Evolutionary conservation across 2,329 filamentous ascomycete genomes (phyloP).

Genomic region (Xylaria polymorpha): DNA sequence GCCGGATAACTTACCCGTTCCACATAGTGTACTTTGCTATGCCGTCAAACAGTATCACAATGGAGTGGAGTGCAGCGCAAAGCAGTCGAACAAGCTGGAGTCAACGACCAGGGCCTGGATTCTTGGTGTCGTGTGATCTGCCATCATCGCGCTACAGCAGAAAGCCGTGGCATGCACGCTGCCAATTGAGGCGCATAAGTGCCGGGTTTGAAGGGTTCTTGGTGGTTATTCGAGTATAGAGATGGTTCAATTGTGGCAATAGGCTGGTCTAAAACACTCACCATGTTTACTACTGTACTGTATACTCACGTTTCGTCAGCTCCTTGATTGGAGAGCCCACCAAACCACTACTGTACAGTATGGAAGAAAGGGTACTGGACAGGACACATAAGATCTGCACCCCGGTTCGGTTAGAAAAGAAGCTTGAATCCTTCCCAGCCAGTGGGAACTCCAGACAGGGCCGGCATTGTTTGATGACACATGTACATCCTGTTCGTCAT

Average conservation of each 20-base stretch:
- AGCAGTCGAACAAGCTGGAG: constrained; percentile 11
- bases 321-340: not conserved
- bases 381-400: constrained; percentile 34
- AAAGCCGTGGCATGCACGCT: constrained; percentile 29
- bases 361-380: constrained; percentile 14
- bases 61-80: constrained; percentile 20
- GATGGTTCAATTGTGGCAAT: not conserved
- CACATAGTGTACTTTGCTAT: constrained; percentile 11
- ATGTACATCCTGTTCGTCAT: constrained; percentile 38
- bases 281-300: not conserved
- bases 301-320: constrained; percentile 22
- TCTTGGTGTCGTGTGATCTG: constrained; percentile 36
- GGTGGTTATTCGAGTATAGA: not conserved
- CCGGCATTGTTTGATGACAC: constrained; percentile 37
- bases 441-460: constrained; percentile 35
- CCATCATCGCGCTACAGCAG: constrained; percentile 26
- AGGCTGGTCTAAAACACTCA: not conserved
- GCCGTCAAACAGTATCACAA: constrained; percentile 17
- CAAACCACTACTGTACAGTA: not conserved
- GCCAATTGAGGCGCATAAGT: not conserved
- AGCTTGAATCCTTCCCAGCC: constrained; percentile 42
- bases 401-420: constrained; percentile 38
- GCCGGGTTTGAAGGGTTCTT: not conserved
- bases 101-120: constrained; percentile 19
- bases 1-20: constrained; percentile 29